Evolutionary conservation across 352 stramenopile genomes (phyloP).

Genomic region (Heterotrichella gracilis): DNA sequence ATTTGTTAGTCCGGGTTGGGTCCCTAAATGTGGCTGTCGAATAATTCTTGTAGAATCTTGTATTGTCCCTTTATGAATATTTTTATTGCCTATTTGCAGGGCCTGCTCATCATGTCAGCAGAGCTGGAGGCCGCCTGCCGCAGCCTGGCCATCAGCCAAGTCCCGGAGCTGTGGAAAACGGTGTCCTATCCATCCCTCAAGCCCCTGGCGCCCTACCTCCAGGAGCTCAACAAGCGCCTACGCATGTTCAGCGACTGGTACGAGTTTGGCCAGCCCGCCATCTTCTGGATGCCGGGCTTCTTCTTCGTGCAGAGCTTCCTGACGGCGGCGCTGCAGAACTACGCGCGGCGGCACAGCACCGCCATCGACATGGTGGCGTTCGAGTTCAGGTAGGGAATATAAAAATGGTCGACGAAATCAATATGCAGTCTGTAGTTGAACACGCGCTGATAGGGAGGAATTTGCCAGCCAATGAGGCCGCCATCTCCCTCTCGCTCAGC

Average conservation of each 20-base stretch:
- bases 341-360: slow-evolving; percentile 49
- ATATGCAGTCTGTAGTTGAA: no score
- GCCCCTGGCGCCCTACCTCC: slow-evolving; percentile 59
- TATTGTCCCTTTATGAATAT: no score
- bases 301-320: slow-evolving; percentile 81
- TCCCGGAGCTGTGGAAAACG: slow-evolving; percentile 41
- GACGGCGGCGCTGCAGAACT: slow-evolving; percentile 67
- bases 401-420: slow-evolving; percentile 48
- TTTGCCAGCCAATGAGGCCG: no score
- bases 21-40: no score
- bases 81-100: no score
- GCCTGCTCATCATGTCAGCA: slow-evolving; percentile 63
- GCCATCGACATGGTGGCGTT: slow-evolving; percentile 45
- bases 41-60: no score
- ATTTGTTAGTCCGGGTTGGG: no score
- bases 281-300: slow-evolving; percentile 70
- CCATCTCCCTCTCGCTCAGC: no score
- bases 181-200: slow-evolving; percentile 25
- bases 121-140: slow-evolving; percentile 58
- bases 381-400: slow-evolving; percentile 32
- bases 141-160: slow-evolving; percentile 54
- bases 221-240: slow-evolving; percentile 50
- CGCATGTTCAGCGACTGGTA: slow-evolving; percentile 58
- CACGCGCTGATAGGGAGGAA: no score
- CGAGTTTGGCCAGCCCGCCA: slow-evolving; percentile 36